phyloP scores from a whole-genome alignment of 2,329 filamentous ascomycete genomes.

The Fusarium temperatum region DNA sequence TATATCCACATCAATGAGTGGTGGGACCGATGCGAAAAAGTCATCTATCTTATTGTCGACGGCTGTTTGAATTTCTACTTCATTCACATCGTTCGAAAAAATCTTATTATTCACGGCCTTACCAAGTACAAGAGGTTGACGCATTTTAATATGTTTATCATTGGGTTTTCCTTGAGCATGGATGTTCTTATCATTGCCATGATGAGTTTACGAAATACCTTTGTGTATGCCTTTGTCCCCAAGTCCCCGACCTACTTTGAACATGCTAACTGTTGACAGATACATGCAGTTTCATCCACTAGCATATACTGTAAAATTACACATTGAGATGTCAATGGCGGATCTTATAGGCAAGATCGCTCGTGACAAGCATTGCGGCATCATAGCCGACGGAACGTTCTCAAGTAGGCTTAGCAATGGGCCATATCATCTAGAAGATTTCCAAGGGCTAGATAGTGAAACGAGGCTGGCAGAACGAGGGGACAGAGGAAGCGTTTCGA shows the following conservation, averaged over 20 bases:
- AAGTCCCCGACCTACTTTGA: too few species aligned
- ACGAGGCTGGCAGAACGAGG: neutral
- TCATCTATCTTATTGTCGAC: conserved; percentile 42
- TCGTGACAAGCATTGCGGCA: conserved; percentile 24
- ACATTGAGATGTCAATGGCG: conserved; percentile 65
- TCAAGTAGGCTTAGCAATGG: conserved; percentile 19
- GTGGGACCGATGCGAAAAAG: conserved; percentile 44
- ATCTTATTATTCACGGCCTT: conserved; percentile 34
- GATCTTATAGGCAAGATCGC: conserved; percentile 57
- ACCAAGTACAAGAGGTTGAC: conserved; percentile 40
- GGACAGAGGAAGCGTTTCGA: neutral
- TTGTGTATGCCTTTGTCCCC: conserved; percentile 30
- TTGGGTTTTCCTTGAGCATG: conserved; percentile 41
- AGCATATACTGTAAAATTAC: conserved; percentile 62
- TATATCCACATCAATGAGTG: conserved; percentile 40
- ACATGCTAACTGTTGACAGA: neutral
- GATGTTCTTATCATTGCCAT: conserved; percentile 41
- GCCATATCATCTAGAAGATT: conserved; percentile 12
- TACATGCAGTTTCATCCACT: conserved; percentile 62
- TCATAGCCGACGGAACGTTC: conserved; percentile 34
- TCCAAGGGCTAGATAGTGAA: neutral
- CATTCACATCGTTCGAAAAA: conserved; percentile 36
- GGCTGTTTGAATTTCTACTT: conserved; percentile 39
- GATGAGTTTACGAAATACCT: conserved; percentile 42
- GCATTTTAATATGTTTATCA: conserved; percentile 44